These are phyloP conservation scores for Malassezia arunalokei DNA, from an alignment of 1,284 basidiomycete genomes.

Conservation along the genomic window DNA sequence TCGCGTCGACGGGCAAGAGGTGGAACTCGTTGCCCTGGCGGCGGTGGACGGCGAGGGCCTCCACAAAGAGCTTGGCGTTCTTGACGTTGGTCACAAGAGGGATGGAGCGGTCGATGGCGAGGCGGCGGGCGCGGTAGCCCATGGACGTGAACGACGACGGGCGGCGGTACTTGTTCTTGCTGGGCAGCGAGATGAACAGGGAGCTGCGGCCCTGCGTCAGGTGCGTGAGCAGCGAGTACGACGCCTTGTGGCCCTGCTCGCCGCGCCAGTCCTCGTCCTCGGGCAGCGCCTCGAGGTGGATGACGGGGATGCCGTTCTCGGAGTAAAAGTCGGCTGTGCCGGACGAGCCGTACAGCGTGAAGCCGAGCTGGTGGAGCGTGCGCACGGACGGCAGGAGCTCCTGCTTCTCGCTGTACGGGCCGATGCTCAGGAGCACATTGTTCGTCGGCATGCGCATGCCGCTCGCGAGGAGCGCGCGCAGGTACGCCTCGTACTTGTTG, in stretches of 20 bases:
- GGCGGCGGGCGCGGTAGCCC: conserved; percentile 88
- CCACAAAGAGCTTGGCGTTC: conserved; percentile 90
- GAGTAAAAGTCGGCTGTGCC: conserved; percentile 61
- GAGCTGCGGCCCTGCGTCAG: conserved; percentile 39
- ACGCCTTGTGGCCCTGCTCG: conserved; percentile 36
- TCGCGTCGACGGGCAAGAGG: conserved; percentile 81
- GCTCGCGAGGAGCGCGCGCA: conserved; percentile 91
- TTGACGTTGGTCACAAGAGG: conserved; percentile 98
- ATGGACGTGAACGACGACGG: conserved; percentile 94
- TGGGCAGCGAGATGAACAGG: conserved; percentile 98
- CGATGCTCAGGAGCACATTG: conserved; percentile 85
- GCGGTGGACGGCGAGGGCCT: conserved; percentile 64
- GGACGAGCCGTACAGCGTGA: conserved; percentile 90
- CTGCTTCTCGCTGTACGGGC: conserved; percentile 93
- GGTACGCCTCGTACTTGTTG: conserved; percentile 95
- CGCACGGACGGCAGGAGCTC: conserved; percentile 93
- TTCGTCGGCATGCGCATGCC: conserved; percentile 88
- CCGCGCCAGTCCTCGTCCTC: conserved; percentile 41
- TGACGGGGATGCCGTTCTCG: conserved; percentile 43
- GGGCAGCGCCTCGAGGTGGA: conserved; percentile 43
- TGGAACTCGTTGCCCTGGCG: conserved; percentile 63
- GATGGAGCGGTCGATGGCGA: conserved; percentile 98
- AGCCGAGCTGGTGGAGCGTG: conserved; percentile 84
- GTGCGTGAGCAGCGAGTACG: conserved; percentile 44
- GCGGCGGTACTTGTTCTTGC: conserved; percentile 92